Conservation (phyloP, 257 asterid genomes). For the Scutellaria galericulata region DNA sequence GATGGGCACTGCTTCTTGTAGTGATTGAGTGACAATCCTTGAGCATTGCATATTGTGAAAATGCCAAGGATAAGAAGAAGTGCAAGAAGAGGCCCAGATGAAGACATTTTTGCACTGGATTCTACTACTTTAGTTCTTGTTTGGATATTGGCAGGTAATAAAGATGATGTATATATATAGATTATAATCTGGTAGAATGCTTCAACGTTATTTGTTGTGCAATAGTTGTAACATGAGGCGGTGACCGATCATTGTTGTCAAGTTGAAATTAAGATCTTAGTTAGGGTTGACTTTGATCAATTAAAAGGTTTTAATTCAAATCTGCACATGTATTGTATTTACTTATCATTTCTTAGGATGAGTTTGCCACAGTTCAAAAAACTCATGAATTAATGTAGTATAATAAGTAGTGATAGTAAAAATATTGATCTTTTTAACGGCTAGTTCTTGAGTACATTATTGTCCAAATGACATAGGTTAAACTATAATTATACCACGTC, state of each 20-base stretch:
- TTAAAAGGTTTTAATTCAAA: background rate
- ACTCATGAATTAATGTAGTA: no score
- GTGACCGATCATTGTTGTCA: constrained; percentile 12
- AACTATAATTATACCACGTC: no score
- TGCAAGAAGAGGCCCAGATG: constrained; percentile 29
- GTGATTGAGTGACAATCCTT: constrained; percentile 37
- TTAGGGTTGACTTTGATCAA: constrained; percentile 31
- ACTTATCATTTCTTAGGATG: background rate
- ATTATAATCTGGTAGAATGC: background rate
- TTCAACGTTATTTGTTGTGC: background rate
- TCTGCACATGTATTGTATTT: background rate
- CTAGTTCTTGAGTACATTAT: no score
- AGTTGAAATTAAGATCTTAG: constrained; percentile 25
- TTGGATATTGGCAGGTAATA: background rate
- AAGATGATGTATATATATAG: background rate
- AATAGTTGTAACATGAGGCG: constrained; percentile 24
- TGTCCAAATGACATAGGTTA: no score
- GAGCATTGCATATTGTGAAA: constrained; percentile 41
- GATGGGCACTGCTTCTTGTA: constrained; percentile 54
- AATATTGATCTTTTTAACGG: no score
- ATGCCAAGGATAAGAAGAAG: constrained; percentile 38
- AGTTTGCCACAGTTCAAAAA: no score
- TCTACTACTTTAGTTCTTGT: background rate
- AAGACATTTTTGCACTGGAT: constrained; percentile 41
- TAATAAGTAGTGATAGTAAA: no score